These are phyloP conservation scores for Ceratocystis huliohia DNA, from an alignment of 2,329 filamentous ascomycete genomes.

Conservation along the genomic window DNA sequence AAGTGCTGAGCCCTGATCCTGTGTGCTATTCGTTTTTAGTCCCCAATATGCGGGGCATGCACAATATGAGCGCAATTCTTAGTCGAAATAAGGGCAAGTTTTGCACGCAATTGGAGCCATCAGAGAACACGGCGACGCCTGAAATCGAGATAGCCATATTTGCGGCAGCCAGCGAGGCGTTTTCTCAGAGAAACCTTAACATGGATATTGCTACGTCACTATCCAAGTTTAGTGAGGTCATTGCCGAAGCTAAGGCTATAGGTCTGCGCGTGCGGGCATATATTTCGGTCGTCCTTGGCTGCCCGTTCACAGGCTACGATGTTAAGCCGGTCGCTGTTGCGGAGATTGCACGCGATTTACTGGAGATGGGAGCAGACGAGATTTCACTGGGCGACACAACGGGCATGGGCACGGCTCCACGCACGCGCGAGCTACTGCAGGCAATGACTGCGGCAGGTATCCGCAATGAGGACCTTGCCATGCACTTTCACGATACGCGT, in stretches of 20 bases:
- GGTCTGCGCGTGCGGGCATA: constrained; percentile 63
- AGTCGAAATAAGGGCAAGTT: constrained; percentile 38
- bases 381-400: constrained; percentile 84
- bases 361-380: constrained; percentile 83
- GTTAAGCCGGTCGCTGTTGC: constrained; percentile 52
- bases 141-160: constrained; percentile 66
- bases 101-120: constrained; percentile 38
- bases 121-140: constrained; percentile 33
- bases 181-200: constrained; percentile 72
- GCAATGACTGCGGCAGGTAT: constrained; percentile 56
- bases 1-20: constrained; percentile 40
- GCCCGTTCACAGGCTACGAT: constrained; percentile 58
- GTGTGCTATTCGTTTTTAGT: constrained; percentile 71
- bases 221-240: constrained; percentile 55
- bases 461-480: constrained; percentile 55
- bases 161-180: constrained; percentile 67
- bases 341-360: constrained; percentile 52
- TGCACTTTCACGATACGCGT: constrained; percentile 85
- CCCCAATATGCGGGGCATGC: constrained; percentile 61
- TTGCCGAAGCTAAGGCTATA: constrained; percentile 50
- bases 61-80: constrained; percentile 46
- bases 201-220: constrained; percentile 65
- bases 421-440: constrained; percentile 51
- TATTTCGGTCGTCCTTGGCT: constrained; percentile 69
- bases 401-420: constrained; percentile 72